Evolutionary conservation across 768 basidiomycete genomes (phyloP).

Genomic region (Mycena filopes): DNA sequence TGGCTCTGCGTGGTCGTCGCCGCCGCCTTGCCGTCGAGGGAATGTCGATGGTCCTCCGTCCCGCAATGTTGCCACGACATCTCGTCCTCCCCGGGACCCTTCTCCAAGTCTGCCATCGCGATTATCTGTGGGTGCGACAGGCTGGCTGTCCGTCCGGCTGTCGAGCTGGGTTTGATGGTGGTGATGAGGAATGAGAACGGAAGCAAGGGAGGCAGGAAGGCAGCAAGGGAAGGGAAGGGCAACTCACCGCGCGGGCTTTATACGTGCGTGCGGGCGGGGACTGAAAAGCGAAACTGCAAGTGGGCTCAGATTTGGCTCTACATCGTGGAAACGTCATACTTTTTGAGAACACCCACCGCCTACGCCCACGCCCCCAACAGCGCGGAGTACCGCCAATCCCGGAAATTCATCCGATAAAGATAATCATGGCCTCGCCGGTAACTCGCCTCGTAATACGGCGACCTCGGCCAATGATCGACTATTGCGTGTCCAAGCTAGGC

Average conservation of each 20-base stretch:
- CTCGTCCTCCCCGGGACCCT: conserved; percentile 28
- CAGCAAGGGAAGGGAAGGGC: conserved; percentile 1
- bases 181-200: conserved; percentile 7
- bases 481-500: conserved; percentile 5
- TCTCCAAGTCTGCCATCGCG: conserved; percentile 22
- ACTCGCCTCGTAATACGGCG: conserved; percentile 22
- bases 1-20: conserved; percentile 32
- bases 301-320: conserved; percentile 29
- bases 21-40: conserved; percentile 30
- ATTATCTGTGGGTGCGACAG: conserved; percentile 33
- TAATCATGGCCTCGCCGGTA: conserved; percentile 20
- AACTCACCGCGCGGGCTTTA: conserved; percentile 14
- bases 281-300: conserved; percentile 31
- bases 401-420: conserved; percentile 18
- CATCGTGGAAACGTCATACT: conserved; percentile 31
- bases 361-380: conserved; percentile 21
- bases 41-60: conserved; percentile 32
- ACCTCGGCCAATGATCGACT: conserved; percentile 11
- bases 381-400: conserved; percentile 27
- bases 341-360: conserved; percentile 25
- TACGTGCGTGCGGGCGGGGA: conserved; percentile 9
- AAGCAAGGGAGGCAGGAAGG: no score
- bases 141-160: conserved; percentile 25
- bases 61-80: conserved; percentile 35
- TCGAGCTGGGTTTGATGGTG: no score